phyloP scores from a whole-genome alignment of 2,329 filamentous ascomycete genomes.

The Arthrobotrys pseudoclavata region DNA sequence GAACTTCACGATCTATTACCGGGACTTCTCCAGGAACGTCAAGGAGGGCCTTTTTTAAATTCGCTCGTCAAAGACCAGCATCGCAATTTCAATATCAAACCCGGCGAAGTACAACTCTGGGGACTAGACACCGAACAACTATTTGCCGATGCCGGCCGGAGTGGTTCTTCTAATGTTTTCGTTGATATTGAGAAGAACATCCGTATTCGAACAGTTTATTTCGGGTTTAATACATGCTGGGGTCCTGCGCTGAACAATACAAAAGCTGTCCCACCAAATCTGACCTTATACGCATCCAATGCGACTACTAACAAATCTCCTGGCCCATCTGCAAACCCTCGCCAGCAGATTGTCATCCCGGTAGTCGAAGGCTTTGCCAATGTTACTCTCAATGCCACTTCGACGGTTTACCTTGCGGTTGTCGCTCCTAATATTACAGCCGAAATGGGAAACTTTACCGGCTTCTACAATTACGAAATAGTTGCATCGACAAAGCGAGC shows the following conservation, averaged over 20 bases:
- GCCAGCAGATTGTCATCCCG: conserved; percentile 68
- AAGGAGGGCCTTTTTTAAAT: conserved; percentile 30
- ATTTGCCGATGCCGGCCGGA: conserved; percentile 60
- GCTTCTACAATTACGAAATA: conserved; percentile 83
- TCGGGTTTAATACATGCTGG: conserved; percentile 87
- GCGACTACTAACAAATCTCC: conserved; percentile 75
- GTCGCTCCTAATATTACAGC: conserved; percentile 76
- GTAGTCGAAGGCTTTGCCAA: conserved; percentile 80
- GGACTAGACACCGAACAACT: conserved; percentile 59
- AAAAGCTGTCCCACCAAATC: conserved; percentile 75
- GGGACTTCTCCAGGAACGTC: conserved; percentile 36
- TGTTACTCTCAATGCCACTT: conserved; percentile 73
- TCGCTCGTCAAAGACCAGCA: conserved; percentile 36
- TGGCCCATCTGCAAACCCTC: conserved; percentile 71
- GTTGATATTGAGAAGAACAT: conserved; percentile 62
- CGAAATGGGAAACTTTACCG: conserved; percentile 70
- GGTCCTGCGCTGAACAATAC: conserved; percentile 74
- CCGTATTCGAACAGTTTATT: conserved; percentile 74
- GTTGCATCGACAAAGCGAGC: conserved; percentile 83
- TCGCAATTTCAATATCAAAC: conserved; percentile 47
- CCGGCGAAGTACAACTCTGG: conserved; percentile 48
- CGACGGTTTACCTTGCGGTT: conserved; percentile 82
- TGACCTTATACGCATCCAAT: conserved; percentile 82
- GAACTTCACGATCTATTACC: conserved; percentile 35
- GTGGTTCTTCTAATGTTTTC: conserved; percentile 48